Evolutionary conservation across 75 land plant genomes (phyloP).

Genomic region (Pinus albicaulis): DNA sequence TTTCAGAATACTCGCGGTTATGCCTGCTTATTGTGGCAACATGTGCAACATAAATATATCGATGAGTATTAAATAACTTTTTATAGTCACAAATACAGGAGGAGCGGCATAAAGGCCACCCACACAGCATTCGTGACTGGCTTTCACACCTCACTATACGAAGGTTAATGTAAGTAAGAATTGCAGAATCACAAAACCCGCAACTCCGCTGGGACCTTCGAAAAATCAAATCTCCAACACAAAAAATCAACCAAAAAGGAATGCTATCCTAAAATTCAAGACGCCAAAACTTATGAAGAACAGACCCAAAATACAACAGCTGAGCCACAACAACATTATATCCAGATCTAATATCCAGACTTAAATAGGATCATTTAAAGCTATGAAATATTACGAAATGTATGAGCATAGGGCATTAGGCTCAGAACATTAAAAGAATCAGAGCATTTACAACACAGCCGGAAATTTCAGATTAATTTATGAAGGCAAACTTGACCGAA

Average conservation of each 20-base stretch:
- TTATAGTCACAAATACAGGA: background rate
- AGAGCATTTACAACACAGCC: background rate
- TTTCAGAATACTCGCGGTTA: too few relatives aligned
- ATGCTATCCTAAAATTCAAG: background rate
- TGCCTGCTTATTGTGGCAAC: too few relatives aligned
- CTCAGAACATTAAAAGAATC: background rate
- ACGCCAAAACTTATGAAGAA: background rate
- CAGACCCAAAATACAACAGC: background rate
- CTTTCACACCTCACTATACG: background rate
- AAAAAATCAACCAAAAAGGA: background rate
- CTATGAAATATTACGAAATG: background rate
- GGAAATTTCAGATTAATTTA: background rate
- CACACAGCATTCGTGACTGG: background rate
- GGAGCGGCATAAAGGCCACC: background rate
- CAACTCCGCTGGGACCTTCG: conserved; percentile 9
- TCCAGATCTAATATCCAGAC: too few relatives aligned
- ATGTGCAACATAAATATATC: too few relatives aligned
- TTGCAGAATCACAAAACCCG: background rate
- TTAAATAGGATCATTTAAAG: too few relatives aligned
- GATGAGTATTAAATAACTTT: background rate
- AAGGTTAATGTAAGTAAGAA: background rate
- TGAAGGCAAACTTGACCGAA: conserved; percentile 9
- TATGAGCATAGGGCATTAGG: background rate
- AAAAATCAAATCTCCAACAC: background rate
- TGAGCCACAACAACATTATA: too few relatives aligned